Base-by-base conservation (phyloP, 192 early-diverging fungal species). In the Coemansia sp. region DNA sequence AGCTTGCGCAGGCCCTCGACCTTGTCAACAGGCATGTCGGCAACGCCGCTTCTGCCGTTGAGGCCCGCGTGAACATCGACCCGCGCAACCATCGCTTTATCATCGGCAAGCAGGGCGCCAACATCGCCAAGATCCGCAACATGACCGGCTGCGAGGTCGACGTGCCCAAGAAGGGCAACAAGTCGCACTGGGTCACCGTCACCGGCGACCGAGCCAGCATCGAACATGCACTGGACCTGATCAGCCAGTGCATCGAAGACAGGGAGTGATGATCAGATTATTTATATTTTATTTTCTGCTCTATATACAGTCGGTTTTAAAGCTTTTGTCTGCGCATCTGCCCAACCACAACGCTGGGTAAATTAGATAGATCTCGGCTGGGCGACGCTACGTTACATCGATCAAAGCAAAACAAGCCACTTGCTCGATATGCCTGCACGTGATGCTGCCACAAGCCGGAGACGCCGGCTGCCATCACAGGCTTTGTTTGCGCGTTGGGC, bases 91-190 rank as follows among this genome's bases (percentile, higher is more conserved):
- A 86, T 62, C 85, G 89, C 34, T 83, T 87, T 55, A 83, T 94
- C 27, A 92, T 94, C 61, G 92, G 92, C 52, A 82, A 85, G 65
- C 80, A 73, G 45, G 92, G 92, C 19, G 55, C 78, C 0, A 92
- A 85, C 23, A 90, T 94, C 61, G 79, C 72, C 28, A 71, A 84
- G 19, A 87, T 94, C 55, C 86, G 92, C 24, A 72, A 73, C 19
- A 85, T 85, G 11, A 85, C 85, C 19, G 83, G 74, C 16, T 90
- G 88, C 36, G 69, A 76, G 19, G 75, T 94, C 51, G 81, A 87
- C 18, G 78, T 94, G 25, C 84, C 84, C 55, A 75, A 80, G 56
- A 61, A 72, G 11, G 72, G 69, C 32, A 68, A 48, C 42, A 14
- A 45, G 35, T 73, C 65, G 39, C 56, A 55, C 22, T 68, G 72